Conservation (phyloP, 345 rosid species). For the Crucihimalaya himalaica region DNA sequence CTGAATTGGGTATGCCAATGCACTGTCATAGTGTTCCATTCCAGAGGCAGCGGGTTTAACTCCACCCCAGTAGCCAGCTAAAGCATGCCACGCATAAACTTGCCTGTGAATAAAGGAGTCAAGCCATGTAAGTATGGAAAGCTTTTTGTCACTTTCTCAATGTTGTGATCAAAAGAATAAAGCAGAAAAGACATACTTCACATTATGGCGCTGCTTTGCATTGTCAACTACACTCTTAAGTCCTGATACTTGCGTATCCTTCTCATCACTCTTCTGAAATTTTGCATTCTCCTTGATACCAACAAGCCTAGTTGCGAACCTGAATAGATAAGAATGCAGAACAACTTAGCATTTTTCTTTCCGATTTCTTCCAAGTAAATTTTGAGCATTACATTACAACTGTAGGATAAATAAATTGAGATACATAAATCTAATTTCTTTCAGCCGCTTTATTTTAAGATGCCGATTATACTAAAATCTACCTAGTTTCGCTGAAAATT, state of each 20-base stretch:
- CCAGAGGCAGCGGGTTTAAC: slow-evolving; percentile 91
- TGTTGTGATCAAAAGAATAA: background rate
- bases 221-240: slow-evolving; percentile 72
- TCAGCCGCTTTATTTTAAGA: background rate
- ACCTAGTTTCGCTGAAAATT: no score
- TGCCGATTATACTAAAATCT: no score
- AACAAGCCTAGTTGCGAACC: slow-evolving; percentile 89
- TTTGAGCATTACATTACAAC: background rate
- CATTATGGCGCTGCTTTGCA: slow-evolving; percentile 74
- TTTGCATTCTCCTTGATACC: slow-evolving; percentile 91
- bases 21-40: slow-evolving; percentile 93
- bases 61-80: slow-evolving; percentile 99
- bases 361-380: background rate
- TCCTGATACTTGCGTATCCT: slow-evolving; percentile 57
- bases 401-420: background rate
- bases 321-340: slow-evolving; percentile 34
- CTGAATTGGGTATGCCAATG: slow-evolving; percentile 83
- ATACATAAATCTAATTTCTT: background rate
- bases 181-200: slow-evolving; percentile 63
- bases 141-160: background rate
- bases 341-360: background rate
- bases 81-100: slow-evolving; percentile 97
- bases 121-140: background rate
- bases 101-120: slow-evolving; percentile 42
- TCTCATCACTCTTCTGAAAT: slow-evolving; percentile 63